phyloP scores from a whole-genome alignment of 192 early-diverging fungal genomes.

The Umbelopsis vinacea region DNA sequence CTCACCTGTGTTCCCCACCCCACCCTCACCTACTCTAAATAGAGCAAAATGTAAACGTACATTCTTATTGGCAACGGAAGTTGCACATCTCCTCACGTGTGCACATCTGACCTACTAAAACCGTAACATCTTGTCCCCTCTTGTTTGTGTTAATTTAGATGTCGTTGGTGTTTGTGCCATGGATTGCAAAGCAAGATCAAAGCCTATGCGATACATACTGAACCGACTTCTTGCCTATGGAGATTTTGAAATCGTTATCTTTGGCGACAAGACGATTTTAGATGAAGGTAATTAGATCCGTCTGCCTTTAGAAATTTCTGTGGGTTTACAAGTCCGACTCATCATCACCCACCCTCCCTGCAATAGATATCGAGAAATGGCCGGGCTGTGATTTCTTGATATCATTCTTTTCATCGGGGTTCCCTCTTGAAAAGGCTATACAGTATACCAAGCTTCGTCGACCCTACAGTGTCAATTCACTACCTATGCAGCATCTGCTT shows the following conservation, averaged over 20 bases:
- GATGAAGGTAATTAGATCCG: slow-evolving; percentile 75
- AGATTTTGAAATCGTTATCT: slow-evolving; percentile 83
- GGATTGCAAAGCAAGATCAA: slow-evolving; percentile 94
- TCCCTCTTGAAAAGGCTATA: slow-evolving; percentile 93
- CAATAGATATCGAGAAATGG: slow-evolving; percentile 80
- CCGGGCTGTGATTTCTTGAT: slow-evolving; percentile 95
- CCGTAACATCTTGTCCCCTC: neutral
- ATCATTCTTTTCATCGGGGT: slow-evolving; percentile 92
- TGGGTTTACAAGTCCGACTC: neutral
- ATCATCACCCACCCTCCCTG: neutral
- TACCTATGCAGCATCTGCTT: slow-evolving; percentile 85
- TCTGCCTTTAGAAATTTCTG: neutral
- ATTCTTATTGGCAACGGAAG: slow-evolving; percentile 10
- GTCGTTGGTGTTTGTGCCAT: slow-evolving; percentile 89
- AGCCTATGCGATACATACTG: slow-evolving; percentile 95
- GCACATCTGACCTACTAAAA: slow-evolving; percentile 17
- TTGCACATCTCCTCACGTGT: slow-evolving; percentile 18
- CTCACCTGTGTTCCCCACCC: slow-evolving; percentile 9
- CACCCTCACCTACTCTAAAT: slow-evolving; percentile 8
- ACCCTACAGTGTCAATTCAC: slow-evolving; percentile 93
- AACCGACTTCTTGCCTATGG: slow-evolving; percentile 67
- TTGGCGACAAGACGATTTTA: slow-evolving; percentile 95
- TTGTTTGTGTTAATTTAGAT: slow-evolving; percentile 37
- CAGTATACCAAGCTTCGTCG: slow-evolving; percentile 80
- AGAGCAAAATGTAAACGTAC: slow-evolving; percentile 9